A percentile compares a stretch with the other conserved stretches of the same genome.
phyloP scores from a whole-genome alignment of 2,329 filamentous ascomycete species.

The Corniculantispora saksenae region DNA sequence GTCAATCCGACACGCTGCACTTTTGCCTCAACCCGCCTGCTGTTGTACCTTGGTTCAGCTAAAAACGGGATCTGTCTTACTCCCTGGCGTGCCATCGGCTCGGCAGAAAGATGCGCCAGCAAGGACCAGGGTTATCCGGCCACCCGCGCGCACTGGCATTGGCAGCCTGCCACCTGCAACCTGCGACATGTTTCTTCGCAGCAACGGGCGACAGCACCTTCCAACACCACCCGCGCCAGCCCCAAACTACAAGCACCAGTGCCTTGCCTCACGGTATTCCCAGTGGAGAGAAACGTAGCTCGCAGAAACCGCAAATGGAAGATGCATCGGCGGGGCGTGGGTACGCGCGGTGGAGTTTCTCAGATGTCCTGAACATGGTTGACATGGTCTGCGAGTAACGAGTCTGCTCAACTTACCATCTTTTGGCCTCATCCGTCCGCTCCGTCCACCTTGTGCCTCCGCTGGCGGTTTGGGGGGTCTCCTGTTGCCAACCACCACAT shows the following conservation, averaged over 20 bases:
- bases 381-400: neutral
- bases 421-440: neutral
- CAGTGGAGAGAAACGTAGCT: conserved; percentile 12
- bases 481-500: conserved; percentile 12
- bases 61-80: conserved; percentile 10
- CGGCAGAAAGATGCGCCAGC: conserved; percentile 18
- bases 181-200: neutral
- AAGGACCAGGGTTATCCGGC: conserved; percentile 11
- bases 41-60: neutral
- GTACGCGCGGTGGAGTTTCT: conserved; percentile 10
- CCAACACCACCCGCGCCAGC: neutral
- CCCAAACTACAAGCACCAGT: neutral
- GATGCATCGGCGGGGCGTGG: conserved; percentile 19
- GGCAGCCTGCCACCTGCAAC: neutral
- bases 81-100: conserved; percentile 16
- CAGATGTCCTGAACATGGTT: conserved; percentile 8
- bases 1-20: neutral
- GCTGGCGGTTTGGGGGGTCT: conserved; percentile 1
- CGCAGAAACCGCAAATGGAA: conserved; percentile 15
- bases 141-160: conserved; percentile 1
- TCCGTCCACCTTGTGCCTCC: neutral
- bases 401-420: neutral
- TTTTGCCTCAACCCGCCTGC: neutral
- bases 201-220: neutral
- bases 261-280: neutral